Evolutionary conservation across 805 yeast species (phyloP), one percentile per base, ranked within the genome.

Genomic region (Metschnikowia gelsemii): DNA sequence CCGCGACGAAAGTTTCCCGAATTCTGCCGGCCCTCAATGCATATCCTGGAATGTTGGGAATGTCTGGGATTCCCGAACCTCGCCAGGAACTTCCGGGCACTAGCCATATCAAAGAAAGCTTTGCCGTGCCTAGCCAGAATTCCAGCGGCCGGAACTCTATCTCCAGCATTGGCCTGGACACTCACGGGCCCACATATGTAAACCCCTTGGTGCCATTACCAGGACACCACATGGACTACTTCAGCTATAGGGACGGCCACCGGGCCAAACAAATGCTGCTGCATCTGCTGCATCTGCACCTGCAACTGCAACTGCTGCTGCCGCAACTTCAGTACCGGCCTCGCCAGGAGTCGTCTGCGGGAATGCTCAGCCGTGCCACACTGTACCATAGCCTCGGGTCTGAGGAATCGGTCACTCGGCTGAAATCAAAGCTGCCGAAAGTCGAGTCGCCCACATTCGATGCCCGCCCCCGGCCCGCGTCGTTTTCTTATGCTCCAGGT

Each of bases 391-490:
- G 45, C 16, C 19, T 28, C 12, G 38, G 36, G 3, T 35, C 45
- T 4, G 29, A 19, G 14, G 43, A 35, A 4, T 29, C 38, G 0
- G 16, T 30, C 7, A 26, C 29, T 9, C 38, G 34, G 5, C 7
- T 26, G 5, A 33, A 29, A 9, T 20, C 35, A 16, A 20, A 34
- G 23, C 43, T 41, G 39, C 45, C 47, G 20, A 27, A 21, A 12
- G 43, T 40, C 24, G 33, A 23, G 22, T 34, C 43, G 21, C 50
- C 48, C 17, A 32, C 43, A 17, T 25, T 25, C n/a, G 24, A 8
- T 28, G 22, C 35, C 12, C 45, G 48, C n/a, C 50, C 50, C 4
- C 35, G 49, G 20, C 50, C 48, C 2, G 42, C 47, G 11, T 40
- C 44, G 13, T 46, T 46, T 17, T 40, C 45, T 21, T 46, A 36